These are phyloP conservation scores for Knufia petricola DNA, from an alignment of 2,329 filamentous ascomycete genomes.

Conservation along the genomic window DNA sequence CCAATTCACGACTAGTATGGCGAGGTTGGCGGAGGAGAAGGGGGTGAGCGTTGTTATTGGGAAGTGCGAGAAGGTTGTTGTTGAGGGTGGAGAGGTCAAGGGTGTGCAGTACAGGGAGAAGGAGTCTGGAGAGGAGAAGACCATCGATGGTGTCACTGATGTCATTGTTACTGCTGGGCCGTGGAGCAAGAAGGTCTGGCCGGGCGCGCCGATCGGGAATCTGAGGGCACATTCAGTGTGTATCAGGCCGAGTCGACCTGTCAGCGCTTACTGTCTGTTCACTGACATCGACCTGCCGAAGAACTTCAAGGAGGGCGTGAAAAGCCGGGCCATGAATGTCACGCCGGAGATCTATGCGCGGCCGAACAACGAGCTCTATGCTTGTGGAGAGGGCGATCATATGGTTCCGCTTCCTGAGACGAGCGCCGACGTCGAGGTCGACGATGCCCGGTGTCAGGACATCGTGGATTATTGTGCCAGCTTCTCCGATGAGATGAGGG, in stretches of 20 bases:
- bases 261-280: conserved; percentile 50
- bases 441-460: conserved; percentile 70
- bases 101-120: conserved; percentile 52
- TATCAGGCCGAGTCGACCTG: conserved; percentile 45
- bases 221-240: conserved; percentile 56
- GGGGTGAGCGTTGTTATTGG: conserved; percentile 60
- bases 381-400: conserved; percentile 81
- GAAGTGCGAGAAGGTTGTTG: conserved; percentile 59
- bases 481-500: conserved; percentile 48
- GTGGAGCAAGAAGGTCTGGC: conserved; percentile 48
- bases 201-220: conserved; percentile 47
- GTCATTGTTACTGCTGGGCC: conserved; percentile 53
- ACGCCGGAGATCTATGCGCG: conserved; percentile 91
- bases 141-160: conserved; percentile 46
- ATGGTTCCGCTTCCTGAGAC: conserved; percentile 64
- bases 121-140: conserved; percentile 29
- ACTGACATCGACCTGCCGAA: conserved; percentile 69
- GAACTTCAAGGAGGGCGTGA: conserved; percentile 48
- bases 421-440: conserved; percentile 64
- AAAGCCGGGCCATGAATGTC: conserved; percentile 50
- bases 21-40: conserved; percentile 59
- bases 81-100: conserved; percentile 30
- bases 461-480: conserved; percentile 65
- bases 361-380: conserved; percentile 82
- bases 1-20: conserved; percentile 80